Base-by-base conservation (phyloP, 2,329 filamentous ascomycete species). In the Pezicula carpinea region DNA sequence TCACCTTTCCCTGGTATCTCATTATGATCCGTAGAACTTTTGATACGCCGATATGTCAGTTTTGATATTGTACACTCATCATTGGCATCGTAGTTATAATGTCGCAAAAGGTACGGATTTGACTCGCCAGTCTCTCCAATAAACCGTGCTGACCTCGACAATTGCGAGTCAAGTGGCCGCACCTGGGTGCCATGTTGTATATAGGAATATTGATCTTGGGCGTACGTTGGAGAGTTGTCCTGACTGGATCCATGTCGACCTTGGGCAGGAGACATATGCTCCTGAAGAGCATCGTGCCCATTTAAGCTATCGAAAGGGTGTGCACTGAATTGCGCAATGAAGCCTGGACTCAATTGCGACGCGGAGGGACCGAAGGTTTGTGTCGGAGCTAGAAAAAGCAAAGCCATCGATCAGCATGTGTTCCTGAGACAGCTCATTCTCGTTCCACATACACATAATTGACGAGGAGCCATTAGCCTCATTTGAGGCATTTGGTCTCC, bases 91-190 rank as follows among this genome's bases (percentile, higher is more conserved):
- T 62, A 63, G 36, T 43, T 49, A 46, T 62, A 62, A 23, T 58
- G 56, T 17, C 56, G 55, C 7, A 63, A 49, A 5, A 63, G 44
- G 39, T 63, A 63, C 31, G 61, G 61, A 48, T 60, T 62, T 17
- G 58, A 60, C 44, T 63, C 61, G 35, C 61, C 61, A 5, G 60
- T 62, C 43, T 63, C 60, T n/a, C 61, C 61, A 42, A 63, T 57
- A 39, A 62, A 55, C 13, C 60, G 48, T n/a, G 59, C 57, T 29
- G 53, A 61, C 19, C 52, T 56, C 5, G 53, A 56, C 15, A 48
- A 22, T 21, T 57, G 57, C 3, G 58, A 60, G 39, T 63, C 58
- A 43, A 63, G 44, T 17, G 59, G 53, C 26, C 57, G 51, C 33
- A 58, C 55, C 15, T 53, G 52, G 59, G 56, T 33, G 58, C 56